A percentile compares a stretch with the other conserved stretches of the same genome.
Conservation (phyloP, 352 stramenopile genomes). For the Phytopythium boreale region DNA sequence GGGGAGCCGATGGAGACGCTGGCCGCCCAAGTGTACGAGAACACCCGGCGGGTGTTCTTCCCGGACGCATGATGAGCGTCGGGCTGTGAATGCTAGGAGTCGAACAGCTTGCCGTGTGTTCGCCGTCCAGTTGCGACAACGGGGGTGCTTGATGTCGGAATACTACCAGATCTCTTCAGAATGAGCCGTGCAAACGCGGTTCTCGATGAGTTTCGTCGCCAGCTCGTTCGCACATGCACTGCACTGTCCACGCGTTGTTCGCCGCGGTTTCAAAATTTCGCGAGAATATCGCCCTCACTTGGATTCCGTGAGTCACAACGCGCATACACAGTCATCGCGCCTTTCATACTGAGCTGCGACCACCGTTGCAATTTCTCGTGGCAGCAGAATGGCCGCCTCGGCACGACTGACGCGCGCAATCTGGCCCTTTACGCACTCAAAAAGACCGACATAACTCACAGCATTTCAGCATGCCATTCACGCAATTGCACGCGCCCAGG, state of each 20-base stretch:
- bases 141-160: not conserved
- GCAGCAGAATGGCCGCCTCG: not conserved
- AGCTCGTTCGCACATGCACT: not conserved
- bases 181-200: not conserved
- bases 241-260: not conserved
- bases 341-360: no score
- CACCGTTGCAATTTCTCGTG: not conserved
- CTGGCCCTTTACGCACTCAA: no score
- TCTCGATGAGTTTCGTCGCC: not conserved
- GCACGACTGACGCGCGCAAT: no score
- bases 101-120: not conserved
- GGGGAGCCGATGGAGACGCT: conserved; percentile 47
- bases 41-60: conserved; percentile 75
- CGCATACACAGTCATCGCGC: no score
- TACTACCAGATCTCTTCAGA: not conserved
- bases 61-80: not conserved
- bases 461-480: no score
- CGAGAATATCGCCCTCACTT: not conserved
- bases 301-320: not conserved
- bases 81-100: not conserved
- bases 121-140: not conserved
- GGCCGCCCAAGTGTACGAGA: conserved; percentile 44
- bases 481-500: no score
- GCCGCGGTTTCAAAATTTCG: not conserved
- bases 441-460: no score